phyloP scores from a whole-genome alignment of 2,329 filamentous ascomycete species.

The Microsporum ferrugineum region DNA sequence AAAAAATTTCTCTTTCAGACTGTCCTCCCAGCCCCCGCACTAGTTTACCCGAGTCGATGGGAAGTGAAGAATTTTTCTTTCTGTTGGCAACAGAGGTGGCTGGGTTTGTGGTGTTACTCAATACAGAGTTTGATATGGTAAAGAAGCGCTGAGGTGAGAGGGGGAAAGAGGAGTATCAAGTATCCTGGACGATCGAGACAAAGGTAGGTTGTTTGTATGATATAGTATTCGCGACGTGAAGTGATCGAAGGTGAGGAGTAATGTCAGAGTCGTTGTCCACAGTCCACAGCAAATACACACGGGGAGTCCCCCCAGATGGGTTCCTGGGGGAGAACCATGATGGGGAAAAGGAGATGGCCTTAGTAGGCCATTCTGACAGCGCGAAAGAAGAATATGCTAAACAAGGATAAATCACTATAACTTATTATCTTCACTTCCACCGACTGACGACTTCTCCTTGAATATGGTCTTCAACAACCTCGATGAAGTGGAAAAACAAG shows the following conservation, averaged over 20 bases:
- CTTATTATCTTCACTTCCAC: neutral
- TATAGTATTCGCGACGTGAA: neutral
- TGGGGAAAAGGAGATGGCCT: neutral
- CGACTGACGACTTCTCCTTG: neutral
- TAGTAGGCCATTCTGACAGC: neutral
- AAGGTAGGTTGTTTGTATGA: neutral
- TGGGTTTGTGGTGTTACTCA: neutral
- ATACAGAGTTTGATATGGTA: neutral
- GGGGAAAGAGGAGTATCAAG: neutral
- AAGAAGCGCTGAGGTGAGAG: neutral
- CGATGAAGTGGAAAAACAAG: neutral
- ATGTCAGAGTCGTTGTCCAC: neutral
- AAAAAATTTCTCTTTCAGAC: neutral
- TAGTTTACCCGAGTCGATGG: neutral
- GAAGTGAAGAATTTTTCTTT: neutral
- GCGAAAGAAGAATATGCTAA: neutral
- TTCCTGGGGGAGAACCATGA: neutral
- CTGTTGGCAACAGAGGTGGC: neutral
- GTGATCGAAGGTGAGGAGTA: neutral
- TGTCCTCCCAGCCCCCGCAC: neutral
- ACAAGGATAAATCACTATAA: neutral
- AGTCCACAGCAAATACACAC: slow-evolving; percentile 1
- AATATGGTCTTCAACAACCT: neutral
- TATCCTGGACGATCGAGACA: neutral
- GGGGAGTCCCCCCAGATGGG: slow-evolving; percentile 2